phyloP scores from a whole-genome alignment of 2,329 filamentous ascomycete species.

The Chaetomium strumarium region DNA sequence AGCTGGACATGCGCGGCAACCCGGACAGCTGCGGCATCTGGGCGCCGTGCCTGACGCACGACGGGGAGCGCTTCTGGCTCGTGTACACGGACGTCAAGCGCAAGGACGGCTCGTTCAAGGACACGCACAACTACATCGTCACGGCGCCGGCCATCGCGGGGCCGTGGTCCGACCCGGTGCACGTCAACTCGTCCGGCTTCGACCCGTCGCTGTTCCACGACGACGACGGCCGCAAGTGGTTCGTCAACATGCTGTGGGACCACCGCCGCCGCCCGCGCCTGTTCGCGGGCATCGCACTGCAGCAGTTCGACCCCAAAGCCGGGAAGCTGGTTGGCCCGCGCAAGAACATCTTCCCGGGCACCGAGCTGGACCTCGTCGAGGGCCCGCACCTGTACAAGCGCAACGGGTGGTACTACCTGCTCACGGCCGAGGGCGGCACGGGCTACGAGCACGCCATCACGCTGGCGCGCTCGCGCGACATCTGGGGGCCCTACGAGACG shows the following conservation, averaged over 20 bases:
- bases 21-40: slow-evolving; percentile 58
- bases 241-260: slow-evolving; percentile 53
- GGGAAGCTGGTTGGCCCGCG: slow-evolving; percentile 49
- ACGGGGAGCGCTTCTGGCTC: slow-evolving; percentile 55
- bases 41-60: slow-evolving; percentile 58
- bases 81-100: slow-evolving; percentile 63
- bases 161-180: slow-evolving; percentile 56
- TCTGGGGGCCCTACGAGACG: slow-evolving; percentile 58
- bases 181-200: slow-evolving; percentile 56
- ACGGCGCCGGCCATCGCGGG: slow-evolving; percentile 47
- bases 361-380: slow-evolving; percentile 49
- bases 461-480: slow-evolving; percentile 44
- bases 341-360: slow-evolving; percentile 51
- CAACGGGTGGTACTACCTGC: slow-evolving; percentile 53
- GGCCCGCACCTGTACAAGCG: slow-evolving; percentile 55
- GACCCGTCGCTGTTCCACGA: slow-evolving; percentile 57
- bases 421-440: slow-evolving; percentile 56
- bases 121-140: slow-evolving; percentile 59
- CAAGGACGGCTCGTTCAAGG: slow-evolving; percentile 61
- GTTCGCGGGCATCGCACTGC: slow-evolving; percentile 53
- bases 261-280: slow-evolving; percentile 42
- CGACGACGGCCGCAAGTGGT: slow-evolving; percentile 50
- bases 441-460: slow-evolving; percentile 57
- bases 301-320: slow-evolving; percentile 48
- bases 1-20: slow-evolving; percentile 53